phyloP scores from a whole-genome alignment of 257 asterid genomes.

The Solanum arcanum region DNA sequence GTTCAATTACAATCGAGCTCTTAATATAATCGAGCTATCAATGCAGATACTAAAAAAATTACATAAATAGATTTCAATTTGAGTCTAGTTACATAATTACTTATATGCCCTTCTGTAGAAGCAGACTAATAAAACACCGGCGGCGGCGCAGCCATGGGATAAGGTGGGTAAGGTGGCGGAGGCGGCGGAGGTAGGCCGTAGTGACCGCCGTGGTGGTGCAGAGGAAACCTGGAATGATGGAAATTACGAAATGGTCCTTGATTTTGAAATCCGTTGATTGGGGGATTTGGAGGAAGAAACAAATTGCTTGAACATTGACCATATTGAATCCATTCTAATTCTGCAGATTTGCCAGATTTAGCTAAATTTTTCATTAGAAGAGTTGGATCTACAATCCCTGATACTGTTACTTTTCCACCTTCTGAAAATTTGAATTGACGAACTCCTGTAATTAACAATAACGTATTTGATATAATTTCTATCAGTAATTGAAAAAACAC shows the following conservation, averaged over 20 bases:
- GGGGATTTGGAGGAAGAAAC: not conserved
- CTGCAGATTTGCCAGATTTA: not conserved
- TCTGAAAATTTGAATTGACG: not conserved
- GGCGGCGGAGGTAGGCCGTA: not conserved
- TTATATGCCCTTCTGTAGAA: not conserved
- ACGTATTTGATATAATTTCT: not conserved
- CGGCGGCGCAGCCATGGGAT: not conserved
- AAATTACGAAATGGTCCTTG: not conserved
- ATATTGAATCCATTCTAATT: not conserved
- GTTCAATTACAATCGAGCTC: too few species aligned
- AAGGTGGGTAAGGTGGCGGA: not conserved
- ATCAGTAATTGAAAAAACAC: rapidly evolving
- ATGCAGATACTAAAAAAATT: rapidly evolving
- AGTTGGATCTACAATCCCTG: not conserved
- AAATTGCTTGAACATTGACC: constrained; percentile 1
- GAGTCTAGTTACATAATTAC: not conserved
- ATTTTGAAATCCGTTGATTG: not conserved
- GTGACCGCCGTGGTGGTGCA: not conserved
- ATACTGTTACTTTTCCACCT: not conserved
- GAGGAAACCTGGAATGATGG: not conserved
- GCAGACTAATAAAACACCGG: not conserved
- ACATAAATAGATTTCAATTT: not conserved
- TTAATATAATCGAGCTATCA: not conserved
- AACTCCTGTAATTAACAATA: not conserved
- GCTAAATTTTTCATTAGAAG: not conserved